Conservation (phyloP, 805 yeast genomes). For the Saccharomycopsis sp. region DNA sequence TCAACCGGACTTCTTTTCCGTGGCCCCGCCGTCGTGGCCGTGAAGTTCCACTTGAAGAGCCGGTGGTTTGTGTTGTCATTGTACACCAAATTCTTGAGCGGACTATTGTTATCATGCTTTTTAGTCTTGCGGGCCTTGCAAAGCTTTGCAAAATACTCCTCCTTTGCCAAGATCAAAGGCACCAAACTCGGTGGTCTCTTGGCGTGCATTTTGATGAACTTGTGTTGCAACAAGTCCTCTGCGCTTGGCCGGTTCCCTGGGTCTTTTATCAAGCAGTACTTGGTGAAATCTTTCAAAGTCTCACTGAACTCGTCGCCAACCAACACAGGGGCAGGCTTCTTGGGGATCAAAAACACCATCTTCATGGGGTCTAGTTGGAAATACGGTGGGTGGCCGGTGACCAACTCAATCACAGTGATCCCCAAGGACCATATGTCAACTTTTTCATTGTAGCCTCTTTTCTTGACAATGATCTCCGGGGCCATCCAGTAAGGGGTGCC, state of each 20-base stretch:
- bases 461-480: slow-evolving; percentile 73
- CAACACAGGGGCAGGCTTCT: slow-evolving; percentile 51
- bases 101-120: too few species aligned
- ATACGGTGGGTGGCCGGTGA: slow-evolving; percentile 76
- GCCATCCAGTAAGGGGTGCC: slow-evolving; percentile 99
- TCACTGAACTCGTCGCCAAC: slow-evolving; percentile 32
- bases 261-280: slow-evolving; percentile 55
- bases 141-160: slow-evolving; percentile 27
- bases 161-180: slow-evolving; percentile 33
- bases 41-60: slow-evolving; percentile 13
- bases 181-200: slow-evolving; percentile 28
- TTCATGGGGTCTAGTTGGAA: slow-evolving; percentile 67
- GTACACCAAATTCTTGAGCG: too few species aligned
- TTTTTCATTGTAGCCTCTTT: slow-evolving; percentile 65
- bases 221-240: slow-evolving; percentile 40
- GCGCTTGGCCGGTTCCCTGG: slow-evolving; percentile 63
- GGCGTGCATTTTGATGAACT: slow-evolving; percentile 39
- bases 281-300: slow-evolving; percentile 46
- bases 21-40: neutral
- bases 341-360: slow-evolving; percentile 63
- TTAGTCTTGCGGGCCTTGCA: too few species aligned
- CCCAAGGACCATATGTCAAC: slow-evolving; percentile 97
- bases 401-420: slow-evolving; percentile 79
- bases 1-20: too few species aligned
- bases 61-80: too few species aligned